Base-by-base conservation (phyloP, 2,329 filamentous ascomycete genomes). In the Madurella mycetomatis region DNA sequence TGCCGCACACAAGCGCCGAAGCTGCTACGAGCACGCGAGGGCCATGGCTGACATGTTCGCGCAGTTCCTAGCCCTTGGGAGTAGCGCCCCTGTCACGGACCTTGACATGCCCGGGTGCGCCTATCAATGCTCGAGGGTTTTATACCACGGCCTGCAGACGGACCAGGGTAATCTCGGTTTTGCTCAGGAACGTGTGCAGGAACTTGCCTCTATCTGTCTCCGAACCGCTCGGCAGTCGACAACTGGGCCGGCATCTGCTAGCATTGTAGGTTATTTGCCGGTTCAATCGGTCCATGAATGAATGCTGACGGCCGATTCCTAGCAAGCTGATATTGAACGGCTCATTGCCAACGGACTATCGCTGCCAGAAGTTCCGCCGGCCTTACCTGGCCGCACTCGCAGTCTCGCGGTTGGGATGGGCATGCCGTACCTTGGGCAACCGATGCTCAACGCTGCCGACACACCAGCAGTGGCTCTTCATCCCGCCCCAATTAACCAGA, bases 41-140 rank as follows among this genome's bases (percentile, higher is more conserved):
- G 76, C 77, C 30, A 81, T 82, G 76, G 73, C 77, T 7, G 76
- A 77, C 44, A 82, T 82, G 59, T 82, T 83, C 58, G 69, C 75
- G 2, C 69, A 76, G 44, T 71, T 82, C 60, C 70, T 81, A 51
- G 74, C 74, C 17, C 71, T 82, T 4, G 75, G 77, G 37, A 77
- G 75, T 49, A 70, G 69, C 13, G 74, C 76, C 16, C 78, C 79
- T 0, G 74, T 82, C 2, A 76, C 78, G 0, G 80, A 82, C 58
- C 65, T 83, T 16, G 80, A 83, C 53, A 70, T 83, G 39, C 76
- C 79, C 8, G 73, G 78, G 4, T 82, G 80, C 56, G 76, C 78
- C 1, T 81, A 81, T 52, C 79, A 82, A 59, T 82, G 79, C 49
- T 74, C 76, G 9, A 73, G 77, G 30, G 74, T 81, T 62, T 66